Conservation (phyloP, 495 filamentous ascomycete species). For the Hypomontagnella submonticulosa region DNA sequence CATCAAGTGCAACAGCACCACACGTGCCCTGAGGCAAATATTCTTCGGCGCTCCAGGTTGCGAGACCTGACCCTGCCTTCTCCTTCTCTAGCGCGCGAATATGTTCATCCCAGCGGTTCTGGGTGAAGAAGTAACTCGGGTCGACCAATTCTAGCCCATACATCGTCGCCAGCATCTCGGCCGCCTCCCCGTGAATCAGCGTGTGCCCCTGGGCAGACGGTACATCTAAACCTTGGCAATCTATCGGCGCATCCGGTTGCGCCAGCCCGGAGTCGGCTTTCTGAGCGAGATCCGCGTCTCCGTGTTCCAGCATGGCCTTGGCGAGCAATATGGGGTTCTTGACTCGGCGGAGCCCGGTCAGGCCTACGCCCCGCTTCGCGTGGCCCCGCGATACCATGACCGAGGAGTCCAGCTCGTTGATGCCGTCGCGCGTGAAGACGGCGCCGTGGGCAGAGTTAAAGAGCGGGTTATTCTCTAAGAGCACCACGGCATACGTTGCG, state of each 20-base stretch:
- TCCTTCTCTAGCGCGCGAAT: slow-evolving; percentile 69
- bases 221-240: slow-evolving; percentile 36
- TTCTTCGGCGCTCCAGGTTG: slow-evolving; percentile 61
- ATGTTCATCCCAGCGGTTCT: slow-evolving; percentile 87
- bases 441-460: slow-evolving; percentile 90
- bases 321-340: slow-evolving; percentile 85
- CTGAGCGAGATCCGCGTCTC: slow-evolving; percentile 59
- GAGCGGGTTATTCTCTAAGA: slow-evolving; percentile 82
- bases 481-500: slow-evolving; percentile 77
- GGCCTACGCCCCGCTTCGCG: slow-evolving; percentile 79
- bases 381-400: slow-evolving; percentile 83
- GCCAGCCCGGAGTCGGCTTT: slow-evolving; percentile 9
- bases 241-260: background rate
- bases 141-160: slow-evolving; percentile 78
- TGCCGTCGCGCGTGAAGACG: slow-evolving; percentile 84
- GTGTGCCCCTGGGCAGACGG: slow-evolving; percentile 70
- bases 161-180: slow-evolving; percentile 71
- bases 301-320: slow-evolving; percentile 72
- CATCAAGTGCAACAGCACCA: slow-evolving; percentile 82
- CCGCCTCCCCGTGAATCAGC: slow-evolving; percentile 71
- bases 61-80: slow-evolving; percentile 45
- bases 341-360: slow-evolving; percentile 75
- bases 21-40: slow-evolving; percentile 86
- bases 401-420: slow-evolving; percentile 89
- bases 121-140: slow-evolving; percentile 79